A percentile compares a stretch with the other conserved stretches of the same genome.
These are phyloP conservation scores for Erysimum cheiri DNA, from an alignment of 441 rosid genomes.

Conservation along the genomic window DNA sequence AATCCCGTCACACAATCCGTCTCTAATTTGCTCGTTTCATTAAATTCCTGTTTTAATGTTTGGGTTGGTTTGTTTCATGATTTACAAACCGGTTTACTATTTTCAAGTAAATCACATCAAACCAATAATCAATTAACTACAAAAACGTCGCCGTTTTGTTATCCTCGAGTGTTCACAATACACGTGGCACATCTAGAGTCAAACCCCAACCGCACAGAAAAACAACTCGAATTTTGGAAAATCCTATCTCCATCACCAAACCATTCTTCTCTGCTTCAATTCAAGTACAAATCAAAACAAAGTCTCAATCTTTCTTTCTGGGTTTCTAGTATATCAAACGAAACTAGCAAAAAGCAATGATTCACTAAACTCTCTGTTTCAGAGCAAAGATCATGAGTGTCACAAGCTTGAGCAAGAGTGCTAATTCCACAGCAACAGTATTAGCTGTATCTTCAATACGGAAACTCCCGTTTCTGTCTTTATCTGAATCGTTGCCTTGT, in stretches of 20 bases:
- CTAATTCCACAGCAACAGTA: slow-evolving; percentile 14
- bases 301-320: slow-evolving; percentile 33
- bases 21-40: too few relatives aligned
- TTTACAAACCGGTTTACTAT: too few relatives aligned
- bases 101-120: too few relatives aligned
- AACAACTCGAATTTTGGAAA: slow-evolving; percentile 13
- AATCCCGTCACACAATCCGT: too few relatives aligned
- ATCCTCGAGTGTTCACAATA: not conserved
- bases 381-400: slow-evolving; percentile 30
- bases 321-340: slow-evolving; percentile 7
- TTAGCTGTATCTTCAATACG: slow-evolving; percentile 46
- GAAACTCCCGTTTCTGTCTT: slow-evolving; percentile 56
- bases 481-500: slow-evolving; percentile 62
- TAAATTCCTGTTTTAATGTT: too few relatives aligned
- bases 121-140: too few relatives aligned
- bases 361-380: slow-evolving; percentile 29
- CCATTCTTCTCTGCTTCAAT: slow-evolving; percentile 32
- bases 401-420: slow-evolving; percentile 28
- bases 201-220: slow-evolving; percentile 41
- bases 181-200: slow-evolving; percentile 35
- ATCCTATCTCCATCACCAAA: slow-evolving; percentile 43
- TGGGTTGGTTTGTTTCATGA: too few relatives aligned
- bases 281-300: slow-evolving; percentile 12
- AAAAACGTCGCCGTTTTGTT: too few relatives aligned
- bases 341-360: slow-evolving; percentile 25